A percentile compares a stretch with the other conserved stretches of the same genome.
These are phyloP conservation scores for Annona squamosa DNA, from an alignment of 164 flowering plant genomes.

Conservation along the genomic window DNA sequence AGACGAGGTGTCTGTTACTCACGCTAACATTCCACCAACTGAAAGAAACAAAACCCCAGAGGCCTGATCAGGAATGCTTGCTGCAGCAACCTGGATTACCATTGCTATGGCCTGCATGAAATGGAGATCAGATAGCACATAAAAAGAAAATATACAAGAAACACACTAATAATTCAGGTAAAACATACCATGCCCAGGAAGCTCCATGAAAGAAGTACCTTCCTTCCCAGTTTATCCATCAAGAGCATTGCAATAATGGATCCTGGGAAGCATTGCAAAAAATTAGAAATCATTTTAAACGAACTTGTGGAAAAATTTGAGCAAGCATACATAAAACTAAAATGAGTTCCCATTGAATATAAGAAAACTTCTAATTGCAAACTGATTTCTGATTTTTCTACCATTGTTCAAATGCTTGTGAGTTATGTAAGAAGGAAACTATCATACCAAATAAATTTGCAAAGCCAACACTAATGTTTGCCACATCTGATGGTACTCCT, in stretches of 20 bases:
- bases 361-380: background rate
- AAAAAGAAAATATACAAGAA: background rate
- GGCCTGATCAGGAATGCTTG: slow-evolving; percentile 31
- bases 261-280: slow-evolving; percentile 35
- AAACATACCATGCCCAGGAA: slow-evolving; percentile 74
- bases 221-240: slow-evolving; percentile 95
- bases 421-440: background rate
- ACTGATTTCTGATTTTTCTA: background rate
- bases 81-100: slow-evolving; percentile 73
- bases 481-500: slow-evolving; percentile 57
- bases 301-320: background rate
- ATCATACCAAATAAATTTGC: slow-evolving; percentile 49
- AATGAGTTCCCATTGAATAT: background rate
- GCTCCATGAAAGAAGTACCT: slow-evolving; percentile 76
- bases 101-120: slow-evolving; percentile 58
- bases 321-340: background rate
- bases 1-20: slow-evolving; percentile 29
- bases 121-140: slow-evolving; percentile 5
- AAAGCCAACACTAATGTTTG: slow-evolving; percentile 50
- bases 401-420: background rate
- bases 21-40: slow-evolving; percentile 89
- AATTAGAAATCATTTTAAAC: background rate
- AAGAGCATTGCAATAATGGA: slow-evolving; percentile 68
- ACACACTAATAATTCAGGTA: background rate
- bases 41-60: slow-evolving; percentile 51